These are phyloP conservation scores for Trichosporon sp. DNA, from an alignment of 1,284 basidiomycete genomes.

Conservation along the genomic window DNA sequence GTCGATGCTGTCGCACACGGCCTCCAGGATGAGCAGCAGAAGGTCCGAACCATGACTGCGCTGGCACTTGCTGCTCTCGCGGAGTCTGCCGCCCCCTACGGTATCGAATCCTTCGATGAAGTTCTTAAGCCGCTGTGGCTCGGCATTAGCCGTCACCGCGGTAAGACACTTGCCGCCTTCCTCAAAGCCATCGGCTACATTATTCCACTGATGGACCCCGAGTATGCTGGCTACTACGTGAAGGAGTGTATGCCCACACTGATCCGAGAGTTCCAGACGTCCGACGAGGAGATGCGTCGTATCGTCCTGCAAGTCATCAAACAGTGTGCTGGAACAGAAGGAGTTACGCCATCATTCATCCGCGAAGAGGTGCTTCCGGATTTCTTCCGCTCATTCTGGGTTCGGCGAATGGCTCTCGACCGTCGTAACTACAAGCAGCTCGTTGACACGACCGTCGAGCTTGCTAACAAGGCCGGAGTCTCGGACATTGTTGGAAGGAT, in stretches of 20 bases:
- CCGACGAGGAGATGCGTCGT: constrained; percentile 99
- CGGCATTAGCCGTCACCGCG: constrained; percentile 94
- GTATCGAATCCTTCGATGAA: constrained; percentile 98
- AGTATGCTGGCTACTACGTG: constrained; percentile 96
- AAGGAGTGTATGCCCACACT: constrained; percentile 96
- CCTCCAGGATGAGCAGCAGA: constrained; percentile 95
- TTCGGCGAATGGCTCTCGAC: constrained; percentile 94
- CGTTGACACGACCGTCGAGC: constrained; percentile 96
- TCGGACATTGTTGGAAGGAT: constrained; percentile 91
- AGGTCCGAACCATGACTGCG: constrained; percentile 98
- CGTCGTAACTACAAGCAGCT: constrained; percentile 93
- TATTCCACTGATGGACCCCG: constrained; percentile 98
- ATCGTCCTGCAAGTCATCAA: constrained; percentile 99
- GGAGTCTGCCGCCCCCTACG: constrained; percentile 95
- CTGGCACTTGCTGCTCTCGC: constrained; percentile 92
- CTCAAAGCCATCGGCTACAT: constrained; percentile 99
- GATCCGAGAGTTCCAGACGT: constrained; percentile 98
- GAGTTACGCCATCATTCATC: constrained; percentile 87
- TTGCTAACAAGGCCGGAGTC: constrained; percentile 93
- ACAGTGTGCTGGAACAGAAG: constrained; percentile 96
- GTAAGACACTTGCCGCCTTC: constrained; percentile 96
- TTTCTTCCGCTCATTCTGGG: constrained; percentile 99
- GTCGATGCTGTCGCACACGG: constrained; percentile 96
- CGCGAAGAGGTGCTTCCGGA: constrained; percentile 98
- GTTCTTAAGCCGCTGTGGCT: constrained; percentile 98